Percentiles rank a stretch among this genome's conserved stretches.
These are phyloP conservation scores for Russula brevipes DNA, from an alignment of 768 basidiomycete genomes.

Conservation along the genomic window DNA sequence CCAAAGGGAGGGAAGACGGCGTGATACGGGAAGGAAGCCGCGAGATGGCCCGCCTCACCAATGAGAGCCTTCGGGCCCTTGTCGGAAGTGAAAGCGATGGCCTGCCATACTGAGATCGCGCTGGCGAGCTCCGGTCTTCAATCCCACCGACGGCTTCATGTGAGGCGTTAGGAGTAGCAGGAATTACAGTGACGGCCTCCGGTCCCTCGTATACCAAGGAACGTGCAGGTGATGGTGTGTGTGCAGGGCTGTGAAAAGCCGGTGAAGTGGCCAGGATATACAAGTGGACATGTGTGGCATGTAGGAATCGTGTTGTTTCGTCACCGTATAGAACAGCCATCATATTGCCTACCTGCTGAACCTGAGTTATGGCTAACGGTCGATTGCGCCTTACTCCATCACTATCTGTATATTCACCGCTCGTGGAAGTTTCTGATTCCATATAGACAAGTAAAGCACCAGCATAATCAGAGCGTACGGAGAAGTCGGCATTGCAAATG, in stretches of 20 bases:
- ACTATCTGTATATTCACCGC: conserved; percentile 45
- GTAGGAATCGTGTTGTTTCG: conserved; percentile 62
- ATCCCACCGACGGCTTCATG: conserved; percentile 34
- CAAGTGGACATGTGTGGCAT: conserved; percentile 74
- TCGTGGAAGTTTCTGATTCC: conserved; percentile 64
- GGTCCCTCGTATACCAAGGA: conserved; percentile 26
- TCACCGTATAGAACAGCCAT: conserved; percentile 54
- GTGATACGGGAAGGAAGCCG: conserved; percentile 42
- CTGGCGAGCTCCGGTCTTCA: conserved; percentile 30
- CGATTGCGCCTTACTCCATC: conserved; percentile 45
- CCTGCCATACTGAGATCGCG: conserved; percentile 37
- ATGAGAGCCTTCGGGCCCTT: conserved; percentile 53
- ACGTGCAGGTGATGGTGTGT: conserved; percentile 39
- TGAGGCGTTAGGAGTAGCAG: conserved; percentile 27
- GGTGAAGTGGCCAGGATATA: conserved; percentile 75
- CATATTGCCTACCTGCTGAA: conserved; percentile 43
- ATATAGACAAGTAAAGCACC: conserved; percentile 71
- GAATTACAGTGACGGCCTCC: conserved; percentile 21
- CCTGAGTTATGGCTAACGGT: conserved; percentile 45
- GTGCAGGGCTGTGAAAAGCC: conserved; percentile 41
- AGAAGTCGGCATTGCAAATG: conserved; percentile 70
- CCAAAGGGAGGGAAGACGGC: conserved; percentile 40
- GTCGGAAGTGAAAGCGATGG: conserved; percentile 45
- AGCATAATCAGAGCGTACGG: conserved; percentile 76
- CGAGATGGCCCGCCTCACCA: conserved; percentile 49